Percentiles rank a stretch among this genome's conserved stretches.
These are phyloP conservation scores for Solanum hybrid DNA, from an alignment of 305 asterid species.

Conservation along the genomic window DNA sequence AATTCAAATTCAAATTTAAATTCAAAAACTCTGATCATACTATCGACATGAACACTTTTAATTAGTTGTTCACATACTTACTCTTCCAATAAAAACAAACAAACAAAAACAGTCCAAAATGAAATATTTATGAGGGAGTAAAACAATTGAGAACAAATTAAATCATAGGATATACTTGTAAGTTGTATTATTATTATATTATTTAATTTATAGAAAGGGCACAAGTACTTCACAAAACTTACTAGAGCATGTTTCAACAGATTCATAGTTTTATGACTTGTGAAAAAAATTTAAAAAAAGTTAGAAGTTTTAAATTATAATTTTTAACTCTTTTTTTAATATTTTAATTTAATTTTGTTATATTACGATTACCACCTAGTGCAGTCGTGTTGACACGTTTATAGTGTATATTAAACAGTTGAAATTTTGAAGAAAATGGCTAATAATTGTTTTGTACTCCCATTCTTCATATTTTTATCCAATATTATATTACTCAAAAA, in stretches of 20 bases:
- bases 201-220: background rate
- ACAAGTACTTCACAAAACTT: background rate
- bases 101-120: background rate
- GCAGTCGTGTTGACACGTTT: constrained; percentile 1
- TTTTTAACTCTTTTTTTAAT: background rate
- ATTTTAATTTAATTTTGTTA: background rate
- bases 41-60: background rate
- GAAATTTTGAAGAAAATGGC: background rate
- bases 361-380: background rate
- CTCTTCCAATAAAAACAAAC: background rate
- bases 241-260: background rate
- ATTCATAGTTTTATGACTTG: background rate
- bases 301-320: background rate
- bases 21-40: no score
- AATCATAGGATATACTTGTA: background rate
- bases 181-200: background rate
- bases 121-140: background rate
- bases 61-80: background rate
- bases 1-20: background rate
- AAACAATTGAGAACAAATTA: background rate
- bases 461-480: background rate
- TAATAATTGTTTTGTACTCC: background rate
- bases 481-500: background rate
- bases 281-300: no score
- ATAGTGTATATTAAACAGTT: background rate